A percentile compares a stretch with the other conserved stretches of the same genome.
These are phyloP conservation scores for Penicillium sp. DNA, from an alignment of 2,329 filamentous ascomycete genomes.

Conservation along the genomic window DNA sequence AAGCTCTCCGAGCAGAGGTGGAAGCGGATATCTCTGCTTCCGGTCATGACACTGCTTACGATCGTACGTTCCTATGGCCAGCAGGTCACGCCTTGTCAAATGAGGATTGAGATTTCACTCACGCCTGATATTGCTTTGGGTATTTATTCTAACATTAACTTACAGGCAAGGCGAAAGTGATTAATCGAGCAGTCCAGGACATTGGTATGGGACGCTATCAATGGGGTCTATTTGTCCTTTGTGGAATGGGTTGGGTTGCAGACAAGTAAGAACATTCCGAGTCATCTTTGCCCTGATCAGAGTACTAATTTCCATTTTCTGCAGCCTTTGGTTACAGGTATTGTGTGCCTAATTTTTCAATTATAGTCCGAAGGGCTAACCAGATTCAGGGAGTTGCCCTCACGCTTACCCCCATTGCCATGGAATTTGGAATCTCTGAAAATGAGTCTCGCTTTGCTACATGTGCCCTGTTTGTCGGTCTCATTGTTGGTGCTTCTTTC, in stretches of 20 bases:
- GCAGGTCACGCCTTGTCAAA: slow-evolving; percentile 11
- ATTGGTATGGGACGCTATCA: slow-evolving; percentile 88
- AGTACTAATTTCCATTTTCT: slow-evolving; percentile 21
- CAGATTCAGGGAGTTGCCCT: slow-evolving; percentile 68
- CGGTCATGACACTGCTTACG: slow-evolving; percentile 68
- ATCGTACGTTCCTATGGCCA: slow-evolving; percentile 59
- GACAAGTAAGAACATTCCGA: slow-evolving; percentile 66
- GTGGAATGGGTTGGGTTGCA: slow-evolving; percentile 84
- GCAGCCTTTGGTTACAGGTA: slow-evolving; percentile 71
- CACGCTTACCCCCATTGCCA: slow-evolving; percentile 59
- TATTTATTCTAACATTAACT: not conserved
- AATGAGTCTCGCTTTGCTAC: slow-evolving; percentile 77
- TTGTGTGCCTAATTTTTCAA: not conserved
- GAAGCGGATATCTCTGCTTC: slow-evolving; percentile 58
- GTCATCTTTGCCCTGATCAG: not conserved
- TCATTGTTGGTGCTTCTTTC: slow-evolving; percentile 74
- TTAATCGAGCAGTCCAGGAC: slow-evolving; percentile 82
- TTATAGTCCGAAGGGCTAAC: slow-evolving; percentile 16
- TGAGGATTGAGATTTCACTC: slow-evolving; percentile 6
- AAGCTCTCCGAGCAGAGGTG: slow-evolving; percentile 68
- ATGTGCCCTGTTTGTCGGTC: slow-evolving; percentile 70
- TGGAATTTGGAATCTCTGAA: slow-evolving; percentile 69
- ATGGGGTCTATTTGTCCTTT: slow-evolving; percentile 78
- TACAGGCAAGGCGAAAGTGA: slow-evolving; percentile 72
- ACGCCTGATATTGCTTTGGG: not conserved